Percentiles rank a stretch among this genome's conserved stretches.
Evolutionary conservation across 2,329 filamentous ascomycete genomes (phyloP).

Genomic region (Niveomyces coronatus): DNA sequence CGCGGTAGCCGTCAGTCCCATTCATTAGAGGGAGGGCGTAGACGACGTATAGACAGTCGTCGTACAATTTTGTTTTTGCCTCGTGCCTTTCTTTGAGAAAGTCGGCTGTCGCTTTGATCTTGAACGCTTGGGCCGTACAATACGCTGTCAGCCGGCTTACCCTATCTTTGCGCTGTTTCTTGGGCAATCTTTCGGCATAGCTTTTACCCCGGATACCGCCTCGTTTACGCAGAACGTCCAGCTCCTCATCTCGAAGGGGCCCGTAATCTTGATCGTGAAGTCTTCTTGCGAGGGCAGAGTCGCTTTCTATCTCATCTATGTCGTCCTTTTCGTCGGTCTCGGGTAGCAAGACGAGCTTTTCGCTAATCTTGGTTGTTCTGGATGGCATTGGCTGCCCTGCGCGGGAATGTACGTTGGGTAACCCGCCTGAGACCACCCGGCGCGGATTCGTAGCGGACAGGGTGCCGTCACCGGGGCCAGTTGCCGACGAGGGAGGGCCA

Average conservation of each 20-base stretch:
- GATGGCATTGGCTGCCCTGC: slow-evolving; percentile 59
- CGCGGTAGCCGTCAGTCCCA: slow-evolving; percentile 74
- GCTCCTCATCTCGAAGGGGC: slow-evolving; percentile 58
- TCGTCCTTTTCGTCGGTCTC: slow-evolving; percentile 55
- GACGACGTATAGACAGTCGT: slow-evolving; percentile 92
- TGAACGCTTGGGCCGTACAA: slow-evolving; percentile 90
- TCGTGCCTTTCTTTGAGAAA: slow-evolving; percentile 83
- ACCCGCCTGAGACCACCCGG: slow-evolving; percentile 25
- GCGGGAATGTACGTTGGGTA: slow-evolving; percentile 31
- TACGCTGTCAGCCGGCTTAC: slow-evolving; percentile 88
- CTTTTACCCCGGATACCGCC: slow-evolving; percentile 66
- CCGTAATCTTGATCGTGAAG: slow-evolving; percentile 49
- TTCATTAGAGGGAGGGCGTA: slow-evolving; percentile 86
- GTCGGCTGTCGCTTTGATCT: slow-evolving; percentile 75
- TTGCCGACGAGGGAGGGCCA: slow-evolving; percentile 47
- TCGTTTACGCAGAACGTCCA: slow-evolving; percentile 51
- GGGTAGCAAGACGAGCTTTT: slow-evolving; percentile 91
- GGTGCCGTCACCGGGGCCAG: slow-evolving; percentile 15
- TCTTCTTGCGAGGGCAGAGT: slow-evolving; percentile 23
- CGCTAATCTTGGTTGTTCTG: slow-evolving; percentile 85
- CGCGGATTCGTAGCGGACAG: slow-evolving; percentile 14
- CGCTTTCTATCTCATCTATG: slow-evolving; percentile 46
- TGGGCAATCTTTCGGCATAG: slow-evolving; percentile 87
- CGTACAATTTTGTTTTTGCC: slow-evolving; percentile 90
- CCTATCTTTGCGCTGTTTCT: slow-evolving; percentile 77